These are phyloP conservation scores for Marasmius fiardii DNA, from an alignment of 1,284 basidiomycete genomes.

Conservation along the genomic window DNA sequence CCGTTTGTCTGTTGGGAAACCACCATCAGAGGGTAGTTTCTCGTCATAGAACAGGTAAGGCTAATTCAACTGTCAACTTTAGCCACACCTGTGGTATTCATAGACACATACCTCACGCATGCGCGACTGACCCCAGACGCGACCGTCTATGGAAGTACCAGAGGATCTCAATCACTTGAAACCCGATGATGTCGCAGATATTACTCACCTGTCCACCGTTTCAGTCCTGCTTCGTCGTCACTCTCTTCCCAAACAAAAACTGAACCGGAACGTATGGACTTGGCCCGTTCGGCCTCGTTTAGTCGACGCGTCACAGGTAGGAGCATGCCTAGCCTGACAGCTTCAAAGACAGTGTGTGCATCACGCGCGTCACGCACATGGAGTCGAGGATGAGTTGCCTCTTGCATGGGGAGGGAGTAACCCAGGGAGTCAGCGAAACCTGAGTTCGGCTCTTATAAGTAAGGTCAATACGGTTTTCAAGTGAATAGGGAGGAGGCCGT, in stretches of 20 bases:
- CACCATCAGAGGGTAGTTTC: conserved; percentile 43
- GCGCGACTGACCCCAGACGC: conserved; percentile 62
- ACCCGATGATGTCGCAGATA: neutral
- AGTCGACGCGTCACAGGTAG: conserved; percentile 48
- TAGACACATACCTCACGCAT: conserved; percentile 50
- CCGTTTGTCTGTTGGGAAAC: conserved; percentile 36
- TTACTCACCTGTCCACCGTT: conserved; percentile 47
- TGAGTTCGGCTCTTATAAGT: neutral
- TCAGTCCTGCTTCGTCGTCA: conserved; percentile 58
- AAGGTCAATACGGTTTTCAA: neutral
- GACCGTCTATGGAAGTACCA: conserved; percentile 40
- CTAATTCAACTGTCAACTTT: conserved; percentile 24
- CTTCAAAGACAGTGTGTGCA: conserved; percentile 33
- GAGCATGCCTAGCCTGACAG: conserved; percentile 54
- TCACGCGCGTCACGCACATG: conserved; percentile 17
- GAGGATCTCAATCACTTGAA: neutral
- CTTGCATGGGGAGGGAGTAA: conserved; percentile 11
- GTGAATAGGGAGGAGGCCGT: neutral
- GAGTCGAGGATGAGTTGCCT: conserved; percentile 16
- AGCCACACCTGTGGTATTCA: conserved; percentile 7
- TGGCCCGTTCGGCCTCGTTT: conserved; percentile 55
- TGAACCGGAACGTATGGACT: conserved; percentile 55
- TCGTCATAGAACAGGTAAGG: conserved; percentile 70
- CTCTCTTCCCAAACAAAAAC: conserved; percentile 68
- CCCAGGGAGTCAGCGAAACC: neutral